Conservation (phyloP, 139 green algal species). For the Choricystis sp. region DNA sequence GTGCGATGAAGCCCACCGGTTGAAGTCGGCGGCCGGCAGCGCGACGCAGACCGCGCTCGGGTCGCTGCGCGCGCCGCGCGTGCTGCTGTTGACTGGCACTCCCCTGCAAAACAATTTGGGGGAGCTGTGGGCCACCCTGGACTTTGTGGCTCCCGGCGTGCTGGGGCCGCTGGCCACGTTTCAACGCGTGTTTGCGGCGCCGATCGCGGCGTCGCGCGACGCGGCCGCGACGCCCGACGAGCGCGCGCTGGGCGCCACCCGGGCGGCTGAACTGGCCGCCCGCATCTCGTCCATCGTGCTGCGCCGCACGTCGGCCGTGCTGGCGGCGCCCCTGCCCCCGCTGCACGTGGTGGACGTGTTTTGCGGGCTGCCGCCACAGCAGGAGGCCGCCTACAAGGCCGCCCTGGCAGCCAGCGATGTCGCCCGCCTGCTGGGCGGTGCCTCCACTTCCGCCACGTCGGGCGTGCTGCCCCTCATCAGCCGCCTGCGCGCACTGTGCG, state of each 20-base stretch:
- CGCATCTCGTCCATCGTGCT: slow-evolving; percentile 44
- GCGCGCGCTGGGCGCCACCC: slow-evolving; percentile 30
- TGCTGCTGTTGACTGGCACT: slow-evolving; percentile 61
- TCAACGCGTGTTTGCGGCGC: slow-evolving; percentile 44
- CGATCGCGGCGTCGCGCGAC: slow-evolving; percentile 45
- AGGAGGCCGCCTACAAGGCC: slow-evolving; percentile 34
- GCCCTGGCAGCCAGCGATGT: slow-evolving; percentile 25
- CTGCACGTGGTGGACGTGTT: slow-evolving; percentile 53
- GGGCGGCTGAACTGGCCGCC: slow-evolving; percentile 44
- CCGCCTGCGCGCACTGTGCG: slow-evolving; percentile 5
- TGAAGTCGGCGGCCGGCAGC: slow-evolving; percentile 59
- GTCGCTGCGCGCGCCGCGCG: slow-evolving; percentile 21
- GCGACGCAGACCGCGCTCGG: slow-evolving; percentile 51
- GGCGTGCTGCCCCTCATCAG: slow-evolving; percentile 6
- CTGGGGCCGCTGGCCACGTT: slow-evolving; percentile 46
- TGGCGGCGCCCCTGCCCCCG: slow-evolving; percentile 51
- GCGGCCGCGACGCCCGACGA: slow-evolving; percentile 34
- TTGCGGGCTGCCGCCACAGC: slow-evolving; percentile 31
- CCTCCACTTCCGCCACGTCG: slow-evolving; percentile 14
- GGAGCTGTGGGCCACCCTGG: slow-evolving; percentile 37
- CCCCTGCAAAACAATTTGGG: slow-evolving; percentile 72
- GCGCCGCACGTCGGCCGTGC: slow-evolving; percentile 49
- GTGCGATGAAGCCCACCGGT: slow-evolving; percentile 71
- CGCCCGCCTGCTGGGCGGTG: slow-evolving; percentile 11
- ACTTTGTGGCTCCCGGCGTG: slow-evolving; percentile 48